phyloP scores from a whole-genome alignment of 768 basidiomycete species.

The Rhizopogon sp. region DNA sequence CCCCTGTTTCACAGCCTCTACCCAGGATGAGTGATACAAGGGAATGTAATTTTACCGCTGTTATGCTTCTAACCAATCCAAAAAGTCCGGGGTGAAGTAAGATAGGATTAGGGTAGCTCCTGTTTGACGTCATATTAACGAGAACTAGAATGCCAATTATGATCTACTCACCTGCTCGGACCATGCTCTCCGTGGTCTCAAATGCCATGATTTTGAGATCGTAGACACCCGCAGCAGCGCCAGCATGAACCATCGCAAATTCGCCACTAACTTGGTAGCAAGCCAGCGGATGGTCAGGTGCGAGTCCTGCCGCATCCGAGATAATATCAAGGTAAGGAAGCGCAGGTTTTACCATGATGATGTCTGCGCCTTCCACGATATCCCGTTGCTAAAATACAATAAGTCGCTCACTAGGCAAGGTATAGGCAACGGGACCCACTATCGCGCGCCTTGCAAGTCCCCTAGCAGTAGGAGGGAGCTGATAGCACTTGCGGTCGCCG shows the following conservation, averaged over 20 bases:
- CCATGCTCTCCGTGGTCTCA: constrained; percentile 86
- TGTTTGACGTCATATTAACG: constrained; percentile 22
- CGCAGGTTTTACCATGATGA: constrained; percentile 98
- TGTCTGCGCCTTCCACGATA: constrained; percentile 87
- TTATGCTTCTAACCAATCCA: constrained; percentile 61
- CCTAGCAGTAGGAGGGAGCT: constrained; percentile 83
- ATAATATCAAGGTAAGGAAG: constrained; percentile 97
- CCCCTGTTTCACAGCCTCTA: too few relatives aligned
- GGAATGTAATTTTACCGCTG: too few relatives aligned
- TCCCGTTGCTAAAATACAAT: constrained; percentile 68
- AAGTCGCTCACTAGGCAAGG: background rate
- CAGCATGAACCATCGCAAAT: constrained; percentile 95
- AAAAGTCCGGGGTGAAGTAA: constrained; percentile 96
- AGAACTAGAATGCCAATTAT: constrained; percentile 3
- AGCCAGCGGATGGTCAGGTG: constrained; percentile 87
- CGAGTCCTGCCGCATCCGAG: constrained; percentile 76
- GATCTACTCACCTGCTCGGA: constrained; percentile 71
- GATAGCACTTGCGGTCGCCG: constrained; percentile 97
- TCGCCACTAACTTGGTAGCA: constrained; percentile 98
- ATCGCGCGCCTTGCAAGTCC: constrained; percentile 93
- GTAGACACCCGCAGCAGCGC: constrained; percentile 91
- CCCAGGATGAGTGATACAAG: too few relatives aligned
- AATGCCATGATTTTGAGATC: constrained; percentile 91
- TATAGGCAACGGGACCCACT: constrained; percentile 40
- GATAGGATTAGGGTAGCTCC: constrained; percentile 87